These are phyloP conservation scores for Escovopsis sp. DNA, from an alignment of 2,329 filamentous ascomycete genomes.

Conservation along the genomic window DNA sequence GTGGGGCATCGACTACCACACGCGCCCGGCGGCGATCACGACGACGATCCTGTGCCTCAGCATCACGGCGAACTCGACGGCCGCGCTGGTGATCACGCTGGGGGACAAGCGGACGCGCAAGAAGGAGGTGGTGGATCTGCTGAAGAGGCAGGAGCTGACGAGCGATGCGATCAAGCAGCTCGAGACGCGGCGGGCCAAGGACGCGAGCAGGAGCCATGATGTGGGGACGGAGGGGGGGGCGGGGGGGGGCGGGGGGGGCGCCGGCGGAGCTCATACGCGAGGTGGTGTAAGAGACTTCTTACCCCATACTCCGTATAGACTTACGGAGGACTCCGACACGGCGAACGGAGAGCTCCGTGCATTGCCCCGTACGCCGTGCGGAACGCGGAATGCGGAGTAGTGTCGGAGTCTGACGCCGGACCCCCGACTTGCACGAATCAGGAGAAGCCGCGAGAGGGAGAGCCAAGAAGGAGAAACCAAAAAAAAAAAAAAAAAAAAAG, in stretches of 20 bases:
- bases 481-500: too few relatives aligned
- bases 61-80: slow-evolving; percentile 62
- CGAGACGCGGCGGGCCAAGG: slow-evolving; percentile 11
- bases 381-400: too few relatives aligned
- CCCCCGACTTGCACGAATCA: too few relatives aligned
- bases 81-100: slow-evolving; percentile 59
- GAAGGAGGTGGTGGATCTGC: slow-evolving; percentile 67
- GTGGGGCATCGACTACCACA: slow-evolving; percentile 60
- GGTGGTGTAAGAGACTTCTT: neutral
- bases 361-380: too few relatives aligned
- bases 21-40: slow-evolving; percentile 56
- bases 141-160: slow-evolving; percentile 65
- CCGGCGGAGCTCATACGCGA: slow-evolving; percentile 1
- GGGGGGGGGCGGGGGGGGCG: neutral
- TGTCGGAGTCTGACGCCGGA: too few relatives aligned
- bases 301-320: neutral
- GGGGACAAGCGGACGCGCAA: slow-evolving; percentile 67
- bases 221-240: neutral
- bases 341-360: too few relatives aligned
- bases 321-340: neutral
- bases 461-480: too few relatives aligned
- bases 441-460: too few relatives aligned
- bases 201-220: slow-evolving; percentile 4
- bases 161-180: slow-evolving; percentile 35
- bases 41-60: slow-evolving; percentile 69